These are phyloP conservation scores for Aspergillus intermedius DNA, from an alignment of 2,329 filamentous ascomycete species.

Conservation along the genomic window DNA sequence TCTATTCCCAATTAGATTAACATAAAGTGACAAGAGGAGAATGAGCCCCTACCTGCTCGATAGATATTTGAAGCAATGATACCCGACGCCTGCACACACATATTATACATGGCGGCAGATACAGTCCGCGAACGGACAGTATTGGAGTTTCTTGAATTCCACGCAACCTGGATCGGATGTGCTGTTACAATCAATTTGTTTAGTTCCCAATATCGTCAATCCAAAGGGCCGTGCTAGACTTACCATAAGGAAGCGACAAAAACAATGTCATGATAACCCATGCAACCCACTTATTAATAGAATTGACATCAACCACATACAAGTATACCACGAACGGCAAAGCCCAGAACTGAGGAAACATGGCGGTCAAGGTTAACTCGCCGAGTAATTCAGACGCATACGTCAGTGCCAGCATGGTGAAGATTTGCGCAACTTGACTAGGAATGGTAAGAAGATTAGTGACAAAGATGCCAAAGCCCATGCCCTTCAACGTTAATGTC, in stretches of 20 bases:
- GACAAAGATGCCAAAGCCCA: conserved; percentile 56
- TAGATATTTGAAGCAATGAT: background rate
- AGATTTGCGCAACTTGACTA: conserved; percentile 26
- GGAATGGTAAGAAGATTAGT: conserved; percentile 59
- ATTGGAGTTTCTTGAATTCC: conserved; percentile 58
- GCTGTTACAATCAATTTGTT: no score
- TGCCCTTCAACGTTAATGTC: conserved; percentile 51
- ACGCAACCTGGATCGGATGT: conserved; percentile 55
- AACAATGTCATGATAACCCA: conserved; percentile 47
- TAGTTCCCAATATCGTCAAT: no score
- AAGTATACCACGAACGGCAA: conserved; percentile 54
- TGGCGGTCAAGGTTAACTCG: conserved; percentile 42
- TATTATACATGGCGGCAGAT: conserved; percentile 56
- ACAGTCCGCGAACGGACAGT: conserved; percentile 57
- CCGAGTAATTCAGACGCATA: conserved; percentile 43
- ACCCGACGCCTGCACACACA: background rate
- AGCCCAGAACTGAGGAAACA: conserved; percentile 52
- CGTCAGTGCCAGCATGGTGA: conserved; percentile 40
- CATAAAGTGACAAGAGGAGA: background rate
- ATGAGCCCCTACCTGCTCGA: background rate
- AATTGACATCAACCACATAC: conserved; percentile 37
- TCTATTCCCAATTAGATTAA: conserved; percentile 22
- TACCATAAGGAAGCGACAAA: no score
- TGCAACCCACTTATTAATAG: conserved; percentile 39
- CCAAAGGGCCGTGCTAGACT: no score